Base-by-base conservation (phyloP, 306 rosid genomes). In the Vigna hirtella region DNA sequence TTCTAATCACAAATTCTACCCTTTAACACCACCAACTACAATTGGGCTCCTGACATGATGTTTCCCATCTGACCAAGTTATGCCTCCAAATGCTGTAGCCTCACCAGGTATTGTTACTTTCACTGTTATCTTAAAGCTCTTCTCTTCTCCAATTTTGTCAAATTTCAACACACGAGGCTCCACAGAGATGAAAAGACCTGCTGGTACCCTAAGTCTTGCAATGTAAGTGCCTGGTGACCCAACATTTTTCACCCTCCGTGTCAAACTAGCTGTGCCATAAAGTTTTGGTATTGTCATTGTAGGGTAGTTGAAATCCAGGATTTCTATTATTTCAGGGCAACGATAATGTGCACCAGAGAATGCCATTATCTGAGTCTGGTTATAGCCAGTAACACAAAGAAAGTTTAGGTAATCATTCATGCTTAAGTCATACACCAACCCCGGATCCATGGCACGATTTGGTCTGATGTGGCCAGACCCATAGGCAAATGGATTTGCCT, bases 381-480 rank as follows among this genome's bases (percentile, higher is more conserved):
- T 81, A 42, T 91, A 89, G 9, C 91, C 93, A 38, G 26, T 0
- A 51, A 78, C 53, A 77, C 97, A 91, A 1, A 93, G 93, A 26
- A 93, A 87, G 80, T 89, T 61, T 2, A 93, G 82, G 85, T 91
- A 89, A 71, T 89, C 94, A 26, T 81, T 13, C 57, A 13, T 34
- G 47, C 68, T 70, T 9, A 89, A 56, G 76, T 93, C 98, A 74
- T 93, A 93, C 62, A 93, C 84, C 85, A 93, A 74, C 22, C 98
- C 97, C 1, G 98, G 97, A 71, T 91, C 89, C 87, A 83, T 80
- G 70, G 98, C 98, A 22, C 83, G 83, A 48, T 87, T 82, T 45
- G 95, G 98, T 67, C 89, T 77, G 1, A 88, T 88, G 73, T 93
- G 98, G 11, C 98, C 94, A 15, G 83, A 53, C 2, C 97, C 96